Evolutionary conservation across 1,139 yeast species (phyloP), one percentile per base, ranked within the genome.

Genomic region (Hansenula lynferdii): DNA sequence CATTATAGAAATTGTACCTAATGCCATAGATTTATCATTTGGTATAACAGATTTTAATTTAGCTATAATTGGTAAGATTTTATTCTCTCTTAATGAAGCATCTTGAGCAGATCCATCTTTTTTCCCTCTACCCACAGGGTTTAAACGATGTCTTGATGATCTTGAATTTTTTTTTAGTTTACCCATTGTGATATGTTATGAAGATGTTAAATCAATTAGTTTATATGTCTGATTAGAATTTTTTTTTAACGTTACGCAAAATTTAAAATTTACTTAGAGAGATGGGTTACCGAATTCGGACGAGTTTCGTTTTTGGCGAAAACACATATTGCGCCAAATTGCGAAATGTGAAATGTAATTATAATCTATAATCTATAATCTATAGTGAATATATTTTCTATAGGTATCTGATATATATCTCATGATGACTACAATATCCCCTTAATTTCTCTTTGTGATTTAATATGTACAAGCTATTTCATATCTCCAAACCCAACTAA

Each of bases 11-110:
- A 87, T 79, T 5, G 94, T 83, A 7, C 83, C 77, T 26, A 87
- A 62, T 1, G 96, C 94, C 77, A 83, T 77, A 2, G 85, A 70
- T 47, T 86, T 72, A 43, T 89, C 97, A 55, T 83, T 80, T 3
- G 86, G 75, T 11, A 76, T 69, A 2, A 77, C 61, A 8, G 89
- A 75, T 41, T 72, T 65, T 42, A 90, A 66, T 53, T 84, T 80
- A 39, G 73, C 70, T 28, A 89, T 66, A 48, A 89, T 64, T 0
- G 96, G 94, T 29, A 75, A 57, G 43, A 87, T 73, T 53, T 80
- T 83, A 42, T 72, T 72, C 35, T 69, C 65, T 35, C 79, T 70
- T 17, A 77, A 58, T 21, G 56, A 56, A 35, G 72, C 80, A 48
- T 75, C 83, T 42, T 71, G 72, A 38, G 41, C 72, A 38, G 41